Percentiles rank a stretch among this genome's conserved stretches.
Conservation (phyloP, 2,329 filamentous ascomycete species). For the Clonostachys chloroleuca region DNA sequence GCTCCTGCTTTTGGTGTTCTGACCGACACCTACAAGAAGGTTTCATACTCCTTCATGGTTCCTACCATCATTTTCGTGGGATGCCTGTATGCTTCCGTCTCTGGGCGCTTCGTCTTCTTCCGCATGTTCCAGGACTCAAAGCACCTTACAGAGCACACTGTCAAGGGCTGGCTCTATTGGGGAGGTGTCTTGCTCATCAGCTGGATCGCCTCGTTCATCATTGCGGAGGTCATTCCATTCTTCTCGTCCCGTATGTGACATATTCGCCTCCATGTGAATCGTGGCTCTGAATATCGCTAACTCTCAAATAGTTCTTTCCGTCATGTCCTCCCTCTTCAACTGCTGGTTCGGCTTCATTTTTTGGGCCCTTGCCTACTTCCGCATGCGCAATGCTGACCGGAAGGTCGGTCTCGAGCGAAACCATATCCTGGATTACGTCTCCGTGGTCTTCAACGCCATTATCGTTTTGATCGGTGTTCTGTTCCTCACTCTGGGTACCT, state of each 20-base stretch:
- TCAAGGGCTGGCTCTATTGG: slow-evolving; percentile 79
- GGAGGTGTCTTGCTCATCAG: slow-evolving; percentile 61
- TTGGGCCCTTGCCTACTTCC: slow-evolving; percentile 78
- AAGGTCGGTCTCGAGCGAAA: slow-evolving; percentile 48
- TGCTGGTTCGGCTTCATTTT: slow-evolving; percentile 96
- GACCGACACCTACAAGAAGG: slow-evolving; percentile 75
- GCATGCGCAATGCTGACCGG: slow-evolving; percentile 64
- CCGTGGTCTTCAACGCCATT: slow-evolving; percentile 63
- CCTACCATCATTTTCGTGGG: slow-evolving; percentile 91
- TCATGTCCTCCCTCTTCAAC: slow-evolving; percentile 87
- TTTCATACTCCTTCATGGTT: slow-evolving; percentile 92
- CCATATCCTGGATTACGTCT: slow-evolving; percentile 39
- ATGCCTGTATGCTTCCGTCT: slow-evolving; percentile 85
- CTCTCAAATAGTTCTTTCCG: slow-evolving; percentile 45
- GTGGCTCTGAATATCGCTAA: background rate
- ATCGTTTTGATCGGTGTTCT: slow-evolving; percentile 75
- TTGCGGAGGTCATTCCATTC: slow-evolving; percentile 90
- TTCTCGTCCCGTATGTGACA: slow-evolving; percentile 64
- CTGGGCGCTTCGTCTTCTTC: slow-evolving; percentile 89
- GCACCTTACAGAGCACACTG: slow-evolving; percentile 77
- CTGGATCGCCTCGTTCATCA: slow-evolving; percentile 86
- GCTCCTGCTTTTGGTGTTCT: slow-evolving; percentile 84
- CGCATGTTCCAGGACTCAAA: slow-evolving; percentile 74
- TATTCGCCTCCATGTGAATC: background rate
- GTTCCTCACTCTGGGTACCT: slow-evolving; percentile 79